Evolutionary conservation across 2,329 filamentous ascomycete genomes (phyloP).

Genomic region (Paracorniculantispora psalliotae): DNA sequence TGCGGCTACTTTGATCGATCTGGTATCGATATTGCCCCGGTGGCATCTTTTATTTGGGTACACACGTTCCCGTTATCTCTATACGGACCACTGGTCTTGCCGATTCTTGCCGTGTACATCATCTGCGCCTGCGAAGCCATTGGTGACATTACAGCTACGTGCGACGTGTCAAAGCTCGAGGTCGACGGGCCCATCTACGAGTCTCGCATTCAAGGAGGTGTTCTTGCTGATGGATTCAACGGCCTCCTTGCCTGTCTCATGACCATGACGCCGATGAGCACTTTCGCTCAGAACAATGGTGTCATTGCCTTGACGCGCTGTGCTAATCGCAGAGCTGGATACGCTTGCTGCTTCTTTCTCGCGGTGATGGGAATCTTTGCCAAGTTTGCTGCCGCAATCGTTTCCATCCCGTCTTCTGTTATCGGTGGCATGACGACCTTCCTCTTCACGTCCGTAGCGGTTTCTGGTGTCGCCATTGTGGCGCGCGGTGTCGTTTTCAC

Average conservation of each 20-base stretch:
- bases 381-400: conserved; percentile 76
- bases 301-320: conserved; percentile 78
- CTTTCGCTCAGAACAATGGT: conserved; percentile 80
- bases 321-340: conserved; percentile 75
- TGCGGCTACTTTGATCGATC: conserved; percentile 72
- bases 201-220: conserved; percentile 71
- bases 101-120: conserved; percentile 64
- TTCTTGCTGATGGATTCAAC: conserved; percentile 72
- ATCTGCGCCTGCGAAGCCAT: conserved; percentile 76
- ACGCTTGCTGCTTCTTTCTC: conserved; percentile 71
- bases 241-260: conserved; percentile 70
- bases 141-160: conserved; percentile 75
- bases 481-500: conserved; percentile 64
- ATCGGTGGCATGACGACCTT: conserved; percentile 75
- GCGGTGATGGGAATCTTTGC: conserved; percentile 77
- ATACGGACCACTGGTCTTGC: conserved; percentile 69
- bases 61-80: conserved; percentile 68
- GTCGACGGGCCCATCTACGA: conserved; percentile 69
- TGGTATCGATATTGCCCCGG: conserved; percentile 67
- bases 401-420: conserved; percentile 65
- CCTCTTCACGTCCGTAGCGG: conserved; percentile 70
- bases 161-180: conserved; percentile 72
- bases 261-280: conserved; percentile 75
- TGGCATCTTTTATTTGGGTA: conserved; percentile 72
- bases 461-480: conserved; percentile 74